Percentiles rank a stretch among this genome's conserved stretches.
Conservation (phyloP, 441 rosid species). For the Aquilaria agallochum region DNA sequence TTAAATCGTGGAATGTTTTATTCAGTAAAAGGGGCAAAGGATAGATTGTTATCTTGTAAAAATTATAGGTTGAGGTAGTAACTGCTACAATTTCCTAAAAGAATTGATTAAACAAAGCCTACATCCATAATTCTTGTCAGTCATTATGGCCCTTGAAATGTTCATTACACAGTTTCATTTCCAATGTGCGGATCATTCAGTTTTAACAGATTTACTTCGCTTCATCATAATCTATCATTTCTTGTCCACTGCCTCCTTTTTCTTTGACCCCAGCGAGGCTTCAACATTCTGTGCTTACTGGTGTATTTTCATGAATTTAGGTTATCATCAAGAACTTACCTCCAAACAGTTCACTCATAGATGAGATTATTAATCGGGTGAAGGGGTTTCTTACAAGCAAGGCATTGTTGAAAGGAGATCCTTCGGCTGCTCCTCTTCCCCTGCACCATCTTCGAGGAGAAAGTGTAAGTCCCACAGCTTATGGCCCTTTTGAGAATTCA, state of each 20-base stretch:
- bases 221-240: conserved; percentile 7
- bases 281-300: not conserved
- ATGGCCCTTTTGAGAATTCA: not conserved
- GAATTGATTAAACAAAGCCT: no score
- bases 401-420: conserved; percentile 88
- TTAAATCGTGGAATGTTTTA: no score
- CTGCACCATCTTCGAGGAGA: conserved; percentile 73
- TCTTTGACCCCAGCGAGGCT: not conserved
- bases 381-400: conserved; percentile 84
- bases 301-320: conserved; percentile 26
- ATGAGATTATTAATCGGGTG: conserved; percentile 90
- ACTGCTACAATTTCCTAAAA: no score
- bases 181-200: no score
- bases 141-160: no score
- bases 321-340: conserved; percentile 88
- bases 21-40: no score
- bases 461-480: conserved; percentile 38
- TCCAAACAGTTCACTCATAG: conserved; percentile 80
- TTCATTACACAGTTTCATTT: no score
- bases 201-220: not conserved
- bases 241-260: not conserved
- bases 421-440: conserved; percentile 60
- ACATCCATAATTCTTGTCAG: no score
- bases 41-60: no score
- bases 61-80: no score